Evolutionary conservation across 208 protist genomes (phyloP), one percentile per base, ranked within the genome.

Genomic region (Acanthamoeba sp.): DNA sequence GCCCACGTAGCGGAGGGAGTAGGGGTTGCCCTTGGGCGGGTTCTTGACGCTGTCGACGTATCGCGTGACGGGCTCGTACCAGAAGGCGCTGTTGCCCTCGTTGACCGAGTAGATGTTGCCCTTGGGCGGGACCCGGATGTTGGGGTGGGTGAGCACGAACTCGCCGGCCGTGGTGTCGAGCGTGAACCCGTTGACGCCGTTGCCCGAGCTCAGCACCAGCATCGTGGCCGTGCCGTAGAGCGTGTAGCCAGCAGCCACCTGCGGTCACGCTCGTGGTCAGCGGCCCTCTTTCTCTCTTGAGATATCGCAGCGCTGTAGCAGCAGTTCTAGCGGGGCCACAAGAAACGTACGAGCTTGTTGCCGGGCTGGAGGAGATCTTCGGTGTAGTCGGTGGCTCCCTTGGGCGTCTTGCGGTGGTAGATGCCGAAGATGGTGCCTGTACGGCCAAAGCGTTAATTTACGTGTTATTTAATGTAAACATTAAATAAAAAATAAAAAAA

Each of bases 51-150:
- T 29, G 45, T 96, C 93, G 42, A 97, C 94, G 62, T 95, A 97
- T 9, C 95, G 57, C 32, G 20, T 20, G 20, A 95, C 96, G 16
- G 59, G 92, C 40, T 97, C 88, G 42, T 95, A 73, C 95, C 96
- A 97, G 34, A 91, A 97, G n/a, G 80, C 29, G 2, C 82, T 95
- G 95, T 98, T 98, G 48, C 98, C 99, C 95, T 99, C 99, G 97
- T 99, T 99, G 55, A 99, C 97, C n/a, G 98, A 99, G 97, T 99
- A 99, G 73, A 99, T 99, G 29, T 95, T 95, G 73, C 98, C 80
- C 80, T 89, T 89, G 42, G 80, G n/a, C 40, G 42, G 42, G 29
- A 89, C 52, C 29, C 29, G 2, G 80, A 89, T 89, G 94, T 99
- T 97, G 0, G 97, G 97, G 94, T 99, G 98, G 0, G 99, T 99